Percentiles rank a stretch among this genome's conserved stretches.
Conservation (phyloP, 129 eudicot species). For the Pulicaria dysenterica region DNA sequence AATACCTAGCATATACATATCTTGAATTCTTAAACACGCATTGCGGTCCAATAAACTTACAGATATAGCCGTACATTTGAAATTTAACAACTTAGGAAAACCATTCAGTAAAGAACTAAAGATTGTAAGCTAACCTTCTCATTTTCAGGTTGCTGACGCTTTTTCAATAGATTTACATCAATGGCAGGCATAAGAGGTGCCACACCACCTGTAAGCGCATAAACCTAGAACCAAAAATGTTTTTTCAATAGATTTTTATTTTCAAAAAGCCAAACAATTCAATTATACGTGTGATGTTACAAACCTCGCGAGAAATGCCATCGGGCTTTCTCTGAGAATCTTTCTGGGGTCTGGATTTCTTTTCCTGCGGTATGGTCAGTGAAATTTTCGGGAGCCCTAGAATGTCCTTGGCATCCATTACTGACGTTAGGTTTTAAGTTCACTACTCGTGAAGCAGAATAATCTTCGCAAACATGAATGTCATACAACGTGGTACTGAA, state of each 20-base stretch:
- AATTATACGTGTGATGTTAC: background rate
- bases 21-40: background rate
- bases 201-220: slow-evolving; percentile 95
- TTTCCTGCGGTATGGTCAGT: slow-evolving; percentile 53
- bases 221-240: slow-evolving; percentile 53
- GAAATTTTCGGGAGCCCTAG: slow-evolving; percentile 79
- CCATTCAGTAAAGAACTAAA: background rate
- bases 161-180: slow-evolving; percentile 72
- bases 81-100: background rate
- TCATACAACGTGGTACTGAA: background rate
- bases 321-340: slow-evolving; percentile 96
- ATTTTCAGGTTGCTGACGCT: slow-evolving; percentile 56
- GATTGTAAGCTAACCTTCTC: slow-evolving; percentile 60
- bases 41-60: slow-evolving; percentile 16
- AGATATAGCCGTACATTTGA: background rate
- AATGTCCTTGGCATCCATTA: slow-evolving; percentile 95
- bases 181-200: slow-evolving; percentile 87
- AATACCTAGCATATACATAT: background rate
- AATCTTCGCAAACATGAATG: slow-evolving; percentile 7
- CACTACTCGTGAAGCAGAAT: background rate
- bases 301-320: slow-evolving; percentile 96
- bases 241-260: background rate
- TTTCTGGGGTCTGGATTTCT: slow-evolving; percentile 80
- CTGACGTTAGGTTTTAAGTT: slow-evolving; percentile 46
- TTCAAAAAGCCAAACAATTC: slow-evolving; percentile 2